phyloP scores from a whole-genome alignment of 495 filamentous ascomycete genomes.

The Hypoxylon lienhwacheense region DNA sequence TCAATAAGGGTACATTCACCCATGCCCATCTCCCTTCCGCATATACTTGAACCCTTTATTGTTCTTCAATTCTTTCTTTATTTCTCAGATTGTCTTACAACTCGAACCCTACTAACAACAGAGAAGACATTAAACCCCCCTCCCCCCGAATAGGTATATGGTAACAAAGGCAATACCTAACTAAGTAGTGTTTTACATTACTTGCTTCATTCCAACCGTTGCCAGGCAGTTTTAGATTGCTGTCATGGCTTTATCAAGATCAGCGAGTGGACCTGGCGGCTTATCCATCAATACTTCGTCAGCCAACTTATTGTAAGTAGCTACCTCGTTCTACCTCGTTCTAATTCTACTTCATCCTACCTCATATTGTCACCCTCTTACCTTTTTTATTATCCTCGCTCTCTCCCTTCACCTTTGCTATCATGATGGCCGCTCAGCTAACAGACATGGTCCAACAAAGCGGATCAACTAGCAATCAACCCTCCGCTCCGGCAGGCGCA shows the following conservation, averaged over 20 bases:
- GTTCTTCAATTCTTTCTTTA: too few species aligned
- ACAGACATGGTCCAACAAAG: slow-evolving; percentile 27
- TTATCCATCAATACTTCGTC: slow-evolving; percentile 79
- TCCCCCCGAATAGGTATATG: too few species aligned
- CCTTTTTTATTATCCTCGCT: background rate
- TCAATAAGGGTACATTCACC: too few species aligned
- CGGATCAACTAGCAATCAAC: slow-evolving; percentile 46
- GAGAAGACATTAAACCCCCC: too few species aligned
- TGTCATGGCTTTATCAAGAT: slow-evolving; percentile 57
- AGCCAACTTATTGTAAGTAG: slow-evolving; percentile 68
- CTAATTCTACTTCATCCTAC: slow-evolving; percentile 4
- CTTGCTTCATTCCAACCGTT: too few species aligned
- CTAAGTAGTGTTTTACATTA: too few species aligned
- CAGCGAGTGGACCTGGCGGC: slow-evolving; percentile 66
- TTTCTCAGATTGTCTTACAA: too few species aligned
- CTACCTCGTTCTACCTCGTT: background rate
- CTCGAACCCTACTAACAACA: too few species aligned
- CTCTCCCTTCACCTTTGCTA: background rate
- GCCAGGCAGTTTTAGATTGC: too few species aligned
- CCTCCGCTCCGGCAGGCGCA: slow-evolving; percentile 37
- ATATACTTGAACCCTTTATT: too few species aligned
- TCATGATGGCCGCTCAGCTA: slow-evolving; percentile 21
- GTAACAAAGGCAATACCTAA: too few species aligned
- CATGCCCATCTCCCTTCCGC: too few species aligned
- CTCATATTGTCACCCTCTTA: background rate